Base-by-base conservation (phyloP, 768 basidiomycete species). In the Paxillus involutus region DNA sequence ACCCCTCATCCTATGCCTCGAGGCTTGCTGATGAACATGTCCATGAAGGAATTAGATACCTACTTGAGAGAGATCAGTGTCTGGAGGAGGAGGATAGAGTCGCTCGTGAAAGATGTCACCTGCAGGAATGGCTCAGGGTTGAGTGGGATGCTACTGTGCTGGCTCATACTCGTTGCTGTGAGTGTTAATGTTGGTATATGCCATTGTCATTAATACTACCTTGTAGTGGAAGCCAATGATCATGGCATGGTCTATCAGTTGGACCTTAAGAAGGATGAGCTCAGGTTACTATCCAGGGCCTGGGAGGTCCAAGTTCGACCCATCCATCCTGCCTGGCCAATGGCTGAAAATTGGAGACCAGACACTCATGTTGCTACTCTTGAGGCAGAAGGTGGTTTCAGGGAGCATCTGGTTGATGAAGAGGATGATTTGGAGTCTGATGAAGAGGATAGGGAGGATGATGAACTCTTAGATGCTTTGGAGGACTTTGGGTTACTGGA, bases 1-100 rank as follows among this genome's bases (percentile, higher is more conserved):
- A 52, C 56, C 0, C 73, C 70, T n/a, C 35, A 43, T 1, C 56
- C 58, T 8, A 54, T 71, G 1, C 52, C 57, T 10, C 37, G 53
- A 2, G 46, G 30, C 47, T 55, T 42, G 19, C 44, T 9, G 41
- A 52, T 44, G 47, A 56, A 12, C 16, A 49, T 41, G 47, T 57
- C 16, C 45, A 41, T 21, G 36, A 37, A 33, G 54, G 58, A 16
- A 59, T 59, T 43, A n/a, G 51, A 29, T 32, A 42, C 35, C n/a
- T 48, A 13, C 51, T 56, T 14, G 36, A 42, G 0, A n/a, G 46
- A 9, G 55, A 35, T 42, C 14, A 47, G 33, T 58, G 55, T 3
- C 4, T 24, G 5, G 55, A 58, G 6, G 55, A 56, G 21, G 35
- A 58, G 9, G 19, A n/a, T 29, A 41, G 43, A 13, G 14, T 56